Evolutionary conservation across 2,329 filamentous ascomycete genomes (phyloP).

Genomic region (Akanthomyces dipterigenus): DNA sequence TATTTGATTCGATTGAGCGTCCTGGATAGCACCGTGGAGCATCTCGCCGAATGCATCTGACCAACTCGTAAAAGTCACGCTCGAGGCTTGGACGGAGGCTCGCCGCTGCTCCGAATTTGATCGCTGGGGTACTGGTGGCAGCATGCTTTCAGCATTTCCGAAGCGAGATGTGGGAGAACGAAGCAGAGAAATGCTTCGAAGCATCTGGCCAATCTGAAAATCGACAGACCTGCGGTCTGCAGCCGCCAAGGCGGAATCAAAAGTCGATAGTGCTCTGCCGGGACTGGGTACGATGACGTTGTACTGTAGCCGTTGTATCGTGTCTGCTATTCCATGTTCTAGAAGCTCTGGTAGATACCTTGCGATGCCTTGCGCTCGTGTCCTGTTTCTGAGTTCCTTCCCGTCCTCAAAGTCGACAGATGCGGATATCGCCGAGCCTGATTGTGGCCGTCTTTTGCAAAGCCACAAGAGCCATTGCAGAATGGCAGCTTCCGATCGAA

Average conservation of each 20-base stretch:
- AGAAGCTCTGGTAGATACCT: conserved; percentile 4
- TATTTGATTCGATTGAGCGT: conserved; percentile 54
- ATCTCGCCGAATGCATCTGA: conserved; percentile 49
- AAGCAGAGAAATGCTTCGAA: conserved; percentile 37
- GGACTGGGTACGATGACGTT: conserved; percentile 33
- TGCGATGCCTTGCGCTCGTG: conserved; percentile 16
- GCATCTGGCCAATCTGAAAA: conserved; percentile 40
- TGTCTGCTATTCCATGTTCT: conserved; percentile 26
- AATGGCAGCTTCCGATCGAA: conserved; percentile 38
- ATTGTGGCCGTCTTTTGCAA: background rate
- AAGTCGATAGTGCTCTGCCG: conserved; percentile 32
- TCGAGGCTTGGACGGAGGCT: background rate
- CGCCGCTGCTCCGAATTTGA: background rate
- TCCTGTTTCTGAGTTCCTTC: background rate
- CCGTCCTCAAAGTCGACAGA: conserved; percentile 1
- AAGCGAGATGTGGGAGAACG: conserved; percentile 42
- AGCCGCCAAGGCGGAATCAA: conserved; percentile 26
- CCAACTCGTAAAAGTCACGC: conserved; percentile 33
- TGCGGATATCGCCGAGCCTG: background rate
- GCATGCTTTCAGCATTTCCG: conserved; percentile 29
- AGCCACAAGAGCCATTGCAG: conserved; percentile 37
- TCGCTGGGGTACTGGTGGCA: conserved; percentile 16
- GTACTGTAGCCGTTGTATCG: conserved; percentile 30
- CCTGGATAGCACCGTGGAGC: conserved; percentile 49
- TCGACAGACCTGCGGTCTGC: conserved; percentile 33